These are phyloP conservation scores for Phanerochaete carnosa DNA, from an alignment of 768 basidiomycete species.

Conservation along the genomic window DNA sequence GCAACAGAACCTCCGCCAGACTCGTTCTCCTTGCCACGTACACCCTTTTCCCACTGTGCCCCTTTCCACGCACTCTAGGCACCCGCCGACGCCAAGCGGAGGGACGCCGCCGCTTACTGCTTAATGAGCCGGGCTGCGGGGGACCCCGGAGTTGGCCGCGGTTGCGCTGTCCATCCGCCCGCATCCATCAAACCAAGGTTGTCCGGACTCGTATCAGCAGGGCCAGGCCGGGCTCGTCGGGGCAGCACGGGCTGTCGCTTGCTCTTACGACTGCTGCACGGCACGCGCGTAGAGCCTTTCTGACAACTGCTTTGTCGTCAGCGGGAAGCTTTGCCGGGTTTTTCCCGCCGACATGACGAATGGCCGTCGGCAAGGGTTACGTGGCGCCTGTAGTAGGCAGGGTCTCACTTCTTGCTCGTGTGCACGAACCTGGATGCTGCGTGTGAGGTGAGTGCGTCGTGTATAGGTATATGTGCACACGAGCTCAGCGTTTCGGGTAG, in stretches of 20 bases:
- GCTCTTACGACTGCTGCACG: background rate
- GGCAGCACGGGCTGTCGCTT: background rate
- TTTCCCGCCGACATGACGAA: background rate
- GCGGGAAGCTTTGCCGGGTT: background rate
- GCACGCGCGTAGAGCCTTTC: background rate
- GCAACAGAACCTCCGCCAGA: background rate
- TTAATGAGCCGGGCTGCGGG: background rate
- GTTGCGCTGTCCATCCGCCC: background rate
- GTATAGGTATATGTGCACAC: too few species aligned
- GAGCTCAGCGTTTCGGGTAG: background rate
- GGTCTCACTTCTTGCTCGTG: too few species aligned
- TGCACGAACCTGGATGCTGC: too few species aligned
- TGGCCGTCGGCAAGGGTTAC: too few species aligned
- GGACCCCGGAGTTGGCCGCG: background rate
- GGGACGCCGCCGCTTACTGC: background rate
- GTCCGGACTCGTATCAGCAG: background rate
- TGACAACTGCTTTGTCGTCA: background rate
- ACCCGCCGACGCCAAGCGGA: background rate
- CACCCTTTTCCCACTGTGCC: background rate
- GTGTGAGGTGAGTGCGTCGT: too few species aligned
- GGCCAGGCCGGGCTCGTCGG: background rate
- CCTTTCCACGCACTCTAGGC: background rate
- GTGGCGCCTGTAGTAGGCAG: too few species aligned
- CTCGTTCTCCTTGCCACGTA: background rate
- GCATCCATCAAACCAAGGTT: background rate